A percentile compares a stretch with the other conserved stretches of the same genome.
These are phyloP conservation scores for Mucor lusitanicus DNA, from an alignment of 371 early-diverging fungal species.

Conservation along the genomic window DNA sequence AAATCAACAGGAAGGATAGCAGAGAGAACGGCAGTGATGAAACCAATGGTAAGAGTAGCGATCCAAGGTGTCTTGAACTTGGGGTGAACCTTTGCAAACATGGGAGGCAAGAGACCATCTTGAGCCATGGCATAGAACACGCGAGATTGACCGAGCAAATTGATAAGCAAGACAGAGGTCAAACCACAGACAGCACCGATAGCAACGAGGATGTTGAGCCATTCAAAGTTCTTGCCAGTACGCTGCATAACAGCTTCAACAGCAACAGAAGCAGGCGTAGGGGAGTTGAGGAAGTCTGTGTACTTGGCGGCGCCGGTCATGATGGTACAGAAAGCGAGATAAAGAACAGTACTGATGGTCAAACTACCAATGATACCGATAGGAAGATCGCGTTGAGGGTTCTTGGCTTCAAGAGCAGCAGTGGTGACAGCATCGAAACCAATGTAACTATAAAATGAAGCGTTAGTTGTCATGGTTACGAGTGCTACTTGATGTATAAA, in stretches of 20 bases:
- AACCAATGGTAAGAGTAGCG: conserved; percentile 70
- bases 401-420: conserved; percentile 82
- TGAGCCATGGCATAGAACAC: conserved; percentile 87
- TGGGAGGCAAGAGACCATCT: conserved; percentile 79
- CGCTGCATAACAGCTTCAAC: conserved; percentile 42
- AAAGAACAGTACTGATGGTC: conserved; percentile 74
- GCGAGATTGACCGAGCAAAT: conserved; percentile 83
- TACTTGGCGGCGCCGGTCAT: conserved; percentile 79
- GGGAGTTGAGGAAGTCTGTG: conserved; percentile 33
- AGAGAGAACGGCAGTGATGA: conserved; percentile 68
- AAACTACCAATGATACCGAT: conserved; percentile 85
- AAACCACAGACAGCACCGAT: conserved; percentile 82
- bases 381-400: conserved; percentile 84
- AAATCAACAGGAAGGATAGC: conserved; percentile 82
- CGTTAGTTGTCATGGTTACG: background rate
- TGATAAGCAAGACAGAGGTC: conserved; percentile 75
- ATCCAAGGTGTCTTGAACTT: conserved; percentile 73
- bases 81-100: conserved; percentile 70
- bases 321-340: conserved; percentile 72
- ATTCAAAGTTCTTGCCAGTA: conserved; percentile 52
- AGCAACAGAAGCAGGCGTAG: conserved; percentile 72
- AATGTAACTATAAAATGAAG: conserved; percentile 60
- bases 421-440: conserved; percentile 92
- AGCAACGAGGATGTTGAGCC: conserved; percentile 74
- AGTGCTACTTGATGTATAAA: background rate